Base-by-base conservation (phyloP, 192 early-diverging fungal genomes). In the Paraglomus occultum region DNA sequence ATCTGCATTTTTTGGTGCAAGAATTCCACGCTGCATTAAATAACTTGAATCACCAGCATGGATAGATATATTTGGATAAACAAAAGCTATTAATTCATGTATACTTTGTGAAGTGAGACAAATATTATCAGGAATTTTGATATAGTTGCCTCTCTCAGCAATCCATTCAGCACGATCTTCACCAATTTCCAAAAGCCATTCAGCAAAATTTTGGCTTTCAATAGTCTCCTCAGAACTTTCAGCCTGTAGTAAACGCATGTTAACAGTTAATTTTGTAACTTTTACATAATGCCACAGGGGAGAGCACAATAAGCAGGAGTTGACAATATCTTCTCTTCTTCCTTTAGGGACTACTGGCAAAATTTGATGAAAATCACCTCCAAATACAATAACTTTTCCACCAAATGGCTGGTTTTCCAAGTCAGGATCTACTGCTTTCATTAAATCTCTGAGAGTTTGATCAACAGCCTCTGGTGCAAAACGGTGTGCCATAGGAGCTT, bases 401-500 rank as follows among this genome's bases (percentile, higher is more conserved):
- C 67, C 67, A 64, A 70, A 74, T 53, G 51, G 67, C 10, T 40
- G 15, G 15, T 65, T 23, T n/a, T 65, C 55, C 14, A 69, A 53
- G 4, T 23, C 10, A 15, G 31, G 58, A 62, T 74, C 65, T 50
- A 45, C 31, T 9, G 22, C 8, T 12, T 58, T 11, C 14, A 62
- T 46, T 8, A 74, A 49, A 52, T 74, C 66, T 38, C 46, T 11
- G 8, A 73, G 22, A 2, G 20, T 68, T n/a, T 3, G 1, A 53
- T 68, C 59, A 12, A 74, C 48, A 40, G 48, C 39, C 48, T 74
- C 66, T 62, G 63, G 17, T 31, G 31, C 31, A 31, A 31, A 31
- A 1, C 31, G 31, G 22, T 69, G n/a, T 5, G 20, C 20, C 74
- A 75, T 75, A 4, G 62, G 63, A 47, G 71, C 68, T 65, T 80